Percentiles rank a stretch among this genome's conserved stretches.
Conservation (phyloP, 2,329 filamentous ascomycete species). For the Calonectria montana region DNA sequence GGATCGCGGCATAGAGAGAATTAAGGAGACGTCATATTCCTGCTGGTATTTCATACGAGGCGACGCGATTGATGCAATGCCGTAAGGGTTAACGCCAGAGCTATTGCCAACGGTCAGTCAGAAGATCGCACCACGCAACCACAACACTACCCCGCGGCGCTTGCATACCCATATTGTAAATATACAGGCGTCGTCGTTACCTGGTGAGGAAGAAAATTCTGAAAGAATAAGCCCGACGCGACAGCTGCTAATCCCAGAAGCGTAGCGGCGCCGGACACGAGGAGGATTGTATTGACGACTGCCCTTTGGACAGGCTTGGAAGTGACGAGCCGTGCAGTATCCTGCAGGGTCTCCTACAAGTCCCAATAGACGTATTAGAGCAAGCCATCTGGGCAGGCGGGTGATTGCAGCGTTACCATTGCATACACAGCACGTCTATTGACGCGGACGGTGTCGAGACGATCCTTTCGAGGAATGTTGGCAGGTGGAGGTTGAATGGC, state of each 20-base stretch:
- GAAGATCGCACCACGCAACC: slow-evolving; percentile 21
- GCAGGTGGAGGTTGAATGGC: slow-evolving; percentile 25
- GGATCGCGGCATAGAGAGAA: slow-evolving; percentile 82
- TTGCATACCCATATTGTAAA: slow-evolving; percentile 67
- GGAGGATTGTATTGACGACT: slow-evolving; percentile 59
- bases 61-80: slow-evolving; percentile 57
- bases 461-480: slow-evolving; percentile 17
- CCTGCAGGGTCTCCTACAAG: slow-evolving; percentile 49
- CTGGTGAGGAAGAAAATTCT: slow-evolving; percentile 67
- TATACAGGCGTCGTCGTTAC: slow-evolving; percentile 64
- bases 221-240: slow-evolving; percentile 65
- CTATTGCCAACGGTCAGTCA: slow-evolving; percentile 43
- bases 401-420: slow-evolving; percentile 33
- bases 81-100: slow-evolving; percentile 64
- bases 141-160: neutral
- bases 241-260: slow-evolving; percentile 61
- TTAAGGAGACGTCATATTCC: slow-evolving; percentile 84
- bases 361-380: neutral
- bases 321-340: slow-evolving; percentile 54
- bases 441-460: slow-evolving; percentile 18
- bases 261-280: slow-evolving; percentile 54
- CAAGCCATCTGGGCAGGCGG: no score
- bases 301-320: slow-evolving; percentile 64
- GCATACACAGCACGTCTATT: slow-evolving; percentile 17
- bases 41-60: slow-evolving; percentile 75